These are phyloP conservation scores for Sugiyamaella floridensis DNA, from an alignment of 805 yeast species.

Conservation along the genomic window DNA sequence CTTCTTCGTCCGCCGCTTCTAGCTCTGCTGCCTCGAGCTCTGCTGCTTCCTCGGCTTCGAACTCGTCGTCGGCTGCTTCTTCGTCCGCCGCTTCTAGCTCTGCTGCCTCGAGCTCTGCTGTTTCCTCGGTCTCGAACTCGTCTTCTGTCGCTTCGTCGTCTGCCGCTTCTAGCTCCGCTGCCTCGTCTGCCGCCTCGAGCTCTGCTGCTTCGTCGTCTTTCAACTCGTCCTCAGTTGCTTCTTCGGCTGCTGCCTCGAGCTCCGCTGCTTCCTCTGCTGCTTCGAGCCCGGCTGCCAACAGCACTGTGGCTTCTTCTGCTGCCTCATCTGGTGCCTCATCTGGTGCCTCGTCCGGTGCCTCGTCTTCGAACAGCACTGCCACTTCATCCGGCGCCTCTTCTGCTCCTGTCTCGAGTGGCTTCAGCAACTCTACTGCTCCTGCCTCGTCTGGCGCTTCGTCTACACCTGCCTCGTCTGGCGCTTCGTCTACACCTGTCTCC, in stretches of 20 bases:
- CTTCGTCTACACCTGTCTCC: slow-evolving; percentile 1
- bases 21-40: neutral
- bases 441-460: neutral
- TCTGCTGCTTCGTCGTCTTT: neutral
- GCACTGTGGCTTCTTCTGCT: slow-evolving; percentile 1
- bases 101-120: slow-evolving; percentile 64
- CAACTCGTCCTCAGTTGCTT: slow-evolving; percentile 51
- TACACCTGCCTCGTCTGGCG: slow-evolving; percentile 52
- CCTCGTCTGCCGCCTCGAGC: neutral
- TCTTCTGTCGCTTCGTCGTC: neutral
- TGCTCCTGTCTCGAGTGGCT: neutral
- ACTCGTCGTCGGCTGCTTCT: neutral
- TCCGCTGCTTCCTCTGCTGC: neutral
- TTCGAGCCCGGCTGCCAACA: slow-evolving; percentile 1
- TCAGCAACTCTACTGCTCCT: too few relatives aligned
- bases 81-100: neutral
- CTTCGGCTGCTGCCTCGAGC: slow-evolving; percentile 73
- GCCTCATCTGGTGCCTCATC: slow-evolving; percentile 31
- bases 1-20: slow-evolving; percentile 81
- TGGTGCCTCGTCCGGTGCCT: neutral
- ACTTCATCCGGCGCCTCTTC: neutral
- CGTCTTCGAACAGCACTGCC: neutral
- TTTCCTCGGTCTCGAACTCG: slow-evolving; percentile 33
- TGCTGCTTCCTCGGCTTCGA: neutral
- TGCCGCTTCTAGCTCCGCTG: neutral